Conservation (phyloP, 495 filamentous ascomycete species). For the Chaetomium cochliodes region DNA sequence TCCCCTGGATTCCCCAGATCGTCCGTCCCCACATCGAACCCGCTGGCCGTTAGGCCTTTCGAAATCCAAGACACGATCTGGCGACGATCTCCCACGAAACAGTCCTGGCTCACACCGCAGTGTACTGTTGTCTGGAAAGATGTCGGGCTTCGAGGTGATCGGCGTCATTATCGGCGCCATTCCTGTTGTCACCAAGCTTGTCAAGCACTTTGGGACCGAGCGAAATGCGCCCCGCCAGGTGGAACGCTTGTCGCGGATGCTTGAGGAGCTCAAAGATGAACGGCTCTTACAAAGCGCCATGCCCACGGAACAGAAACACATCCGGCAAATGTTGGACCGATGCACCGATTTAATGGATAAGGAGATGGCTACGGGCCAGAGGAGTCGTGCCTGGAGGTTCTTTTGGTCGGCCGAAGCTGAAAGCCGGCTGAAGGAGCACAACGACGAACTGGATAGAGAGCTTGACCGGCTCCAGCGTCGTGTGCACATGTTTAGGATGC, state of each 20-base stretch:
- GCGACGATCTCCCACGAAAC: not conserved
- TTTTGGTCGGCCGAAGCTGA: slow-evolving; percentile 5
- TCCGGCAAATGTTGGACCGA: not conserved
- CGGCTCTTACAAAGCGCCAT: not conserved
- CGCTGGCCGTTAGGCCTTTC: not conserved
- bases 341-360: not conserved
- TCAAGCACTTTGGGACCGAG: slow-evolving; percentile 3
- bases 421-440: slow-evolving; percentile 2
- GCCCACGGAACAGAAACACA: not conserved
- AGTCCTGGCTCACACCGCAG: too few species aligned
- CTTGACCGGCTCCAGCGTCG: not conserved
- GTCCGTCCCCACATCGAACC: not conserved
- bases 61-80: not conserved
- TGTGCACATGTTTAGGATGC: not conserved
- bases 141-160: slow-evolving; percentile 1
- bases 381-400: slow-evolving; percentile 1
- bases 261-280: not conserved
- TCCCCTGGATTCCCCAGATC: not conserved
- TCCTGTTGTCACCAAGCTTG: not conserved
- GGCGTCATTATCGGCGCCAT: slow-evolving; percentile 2
- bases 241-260: not conserved
- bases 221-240: slow-evolving; percentile 12
- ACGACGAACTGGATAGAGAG: not conserved
- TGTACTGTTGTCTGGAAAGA: not conserved
- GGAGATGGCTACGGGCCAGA: not conserved